Percentiles rank a stretch among this genome's conserved stretches.
Conservation (phyloP, 768 basidiomycete species). For the Psilocybe cyanescens region DNA sequence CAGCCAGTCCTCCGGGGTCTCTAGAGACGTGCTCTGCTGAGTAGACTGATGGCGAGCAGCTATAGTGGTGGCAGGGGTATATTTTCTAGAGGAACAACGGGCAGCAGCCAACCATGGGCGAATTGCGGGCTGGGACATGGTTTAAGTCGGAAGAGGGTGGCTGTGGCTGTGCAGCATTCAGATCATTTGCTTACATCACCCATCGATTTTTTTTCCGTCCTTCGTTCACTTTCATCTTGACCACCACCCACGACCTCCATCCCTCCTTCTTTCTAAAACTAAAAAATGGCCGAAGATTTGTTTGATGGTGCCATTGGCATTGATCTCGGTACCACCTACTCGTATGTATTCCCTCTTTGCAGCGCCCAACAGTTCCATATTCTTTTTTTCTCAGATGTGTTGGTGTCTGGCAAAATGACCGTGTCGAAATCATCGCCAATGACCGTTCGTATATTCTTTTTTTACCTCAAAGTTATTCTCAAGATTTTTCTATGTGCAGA, state of each 20-base stretch:
- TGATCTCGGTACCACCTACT: constrained; percentile 94
- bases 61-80: constrained; percentile 11
- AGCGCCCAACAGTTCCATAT: constrained; percentile 28
- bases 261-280: constrained; percentile 34
- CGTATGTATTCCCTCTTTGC: constrained; percentile 50
- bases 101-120: constrained; percentile 41
- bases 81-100: constrained; percentile 30
- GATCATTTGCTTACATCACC: constrained; percentile 59
- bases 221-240: constrained; percentile 41
- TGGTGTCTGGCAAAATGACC: constrained; percentile 99
- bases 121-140: constrained; percentile 42
- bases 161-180: constrained; percentile 50
- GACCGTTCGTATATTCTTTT: constrained; percentile 64
- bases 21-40: constrained; percentile 31
- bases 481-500: constrained; percentile 47
- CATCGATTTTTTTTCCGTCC: constrained; percentile 52
- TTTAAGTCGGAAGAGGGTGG: constrained; percentile 20
- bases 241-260: constrained; percentile 37
- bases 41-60: constrained; percentile 31
- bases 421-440: constrained; percentile 97
- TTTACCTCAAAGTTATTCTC: background rate
- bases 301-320: constrained; percentile 98
- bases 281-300: constrained; percentile 83
- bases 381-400: constrained; percentile 71
- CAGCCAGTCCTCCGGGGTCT: constrained; percentile 66